Evolutionary conservation across 1,139 yeast genomes (phyloP).

Genomic region (Lodderomyces oxycetoniae): DNA sequence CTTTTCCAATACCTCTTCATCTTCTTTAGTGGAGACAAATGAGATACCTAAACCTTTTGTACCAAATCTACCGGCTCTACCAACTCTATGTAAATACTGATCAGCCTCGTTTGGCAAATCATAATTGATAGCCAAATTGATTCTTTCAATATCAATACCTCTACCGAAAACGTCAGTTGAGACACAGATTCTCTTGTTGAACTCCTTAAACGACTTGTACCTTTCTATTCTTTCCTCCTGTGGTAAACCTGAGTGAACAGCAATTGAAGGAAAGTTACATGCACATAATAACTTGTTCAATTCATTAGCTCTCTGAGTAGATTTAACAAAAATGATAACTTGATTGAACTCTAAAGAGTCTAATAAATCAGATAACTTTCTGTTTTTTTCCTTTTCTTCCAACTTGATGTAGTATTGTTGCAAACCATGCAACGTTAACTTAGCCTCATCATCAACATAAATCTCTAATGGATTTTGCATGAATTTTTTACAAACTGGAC

Average conservation of each 20-base stretch:
- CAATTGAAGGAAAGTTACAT: conserved; percentile 95
- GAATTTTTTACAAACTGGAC: conserved; percentile 96
- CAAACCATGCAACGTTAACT: conserved; percentile 94
- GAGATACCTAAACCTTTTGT: conserved; percentile 97
- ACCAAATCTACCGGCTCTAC: conserved; percentile 99
- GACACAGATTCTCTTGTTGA: conserved; percentile 97
- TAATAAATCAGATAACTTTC: conserved; percentile 84
- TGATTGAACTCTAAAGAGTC: conserved; percentile 96
- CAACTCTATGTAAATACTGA: conserved; percentile 97
- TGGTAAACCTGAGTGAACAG: conserved; percentile 92
- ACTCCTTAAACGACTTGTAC: conserved; percentile 94
- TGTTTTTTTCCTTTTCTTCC: conserved; percentile 88
- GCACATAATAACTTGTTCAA: conserved; percentile 85
- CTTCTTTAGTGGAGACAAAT: conserved; percentile 80
- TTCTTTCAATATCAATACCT: conserved; percentile 99
- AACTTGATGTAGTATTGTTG: conserved; percentile 94
- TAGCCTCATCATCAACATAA: conserved; percentile 96
- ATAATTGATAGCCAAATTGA: conserved; percentile 95
- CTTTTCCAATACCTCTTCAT: conserved; percentile 84
- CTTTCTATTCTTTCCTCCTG: conserved; percentile 98
- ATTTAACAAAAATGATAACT: conserved; percentile 93
- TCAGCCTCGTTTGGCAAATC: conserved; percentile 91
- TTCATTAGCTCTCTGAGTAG: conserved; percentile 89
- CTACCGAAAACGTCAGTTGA: conserved; percentile 98
- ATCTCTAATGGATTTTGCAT: conserved; percentile 98